Evolutionary conservation across 2,329 filamentous ascomycete species (phyloP).

Genomic region (Trichoderma sp.): DNA sequence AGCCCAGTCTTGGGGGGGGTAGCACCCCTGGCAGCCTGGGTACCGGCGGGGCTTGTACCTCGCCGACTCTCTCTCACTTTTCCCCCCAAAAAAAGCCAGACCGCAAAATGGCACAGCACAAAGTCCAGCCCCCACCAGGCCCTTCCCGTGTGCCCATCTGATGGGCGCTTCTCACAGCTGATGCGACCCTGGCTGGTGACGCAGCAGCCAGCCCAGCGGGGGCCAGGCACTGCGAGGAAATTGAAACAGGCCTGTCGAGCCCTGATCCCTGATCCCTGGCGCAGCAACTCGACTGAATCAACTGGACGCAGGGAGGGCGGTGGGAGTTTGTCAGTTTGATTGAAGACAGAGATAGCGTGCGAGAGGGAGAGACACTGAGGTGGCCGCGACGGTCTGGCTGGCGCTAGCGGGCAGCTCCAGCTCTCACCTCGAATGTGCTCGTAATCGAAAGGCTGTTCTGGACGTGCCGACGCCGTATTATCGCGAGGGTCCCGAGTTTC

Average conservation of each 20-base stretch:
- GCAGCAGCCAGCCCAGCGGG: slow-evolving; percentile 31
- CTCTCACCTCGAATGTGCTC: too few relatives aligned
- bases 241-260: slow-evolving; percentile 32
- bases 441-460: too few relatives aligned
- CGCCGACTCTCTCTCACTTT: not conserved
- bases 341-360: not conserved
- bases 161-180: slow-evolving; percentile 24
- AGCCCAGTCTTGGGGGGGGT: slow-evolving; percentile 20
- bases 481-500: too few relatives aligned
- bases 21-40: not conserved
- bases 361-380: too few relatives aligned
- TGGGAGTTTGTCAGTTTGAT: slow-evolving; percentile 8
- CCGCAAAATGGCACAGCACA: slow-evolving; percentile 20
- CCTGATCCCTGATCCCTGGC: slow-evolving; percentile 22
- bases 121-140: slow-evolving; percentile 11
- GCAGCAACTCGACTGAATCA: too few relatives aligned
- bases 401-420: too few relatives aligned
- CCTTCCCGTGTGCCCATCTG: slow-evolving; percentile 25
- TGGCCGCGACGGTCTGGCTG: not conserved
- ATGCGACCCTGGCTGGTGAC: slow-evolving; percentile 25
- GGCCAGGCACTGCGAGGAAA: slow-evolving; percentile 28
- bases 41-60: slow-evolving; percentile 29
- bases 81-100: slow-evolving; percentile 16
- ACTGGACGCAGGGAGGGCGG: slow-evolving; percentile 12
- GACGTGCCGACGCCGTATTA: too few relatives aligned